These are phyloP conservation scores for Rhododendron ovatum DNA, from an alignment of 148 eudicot genomes.

Conservation along the genomic window DNA sequence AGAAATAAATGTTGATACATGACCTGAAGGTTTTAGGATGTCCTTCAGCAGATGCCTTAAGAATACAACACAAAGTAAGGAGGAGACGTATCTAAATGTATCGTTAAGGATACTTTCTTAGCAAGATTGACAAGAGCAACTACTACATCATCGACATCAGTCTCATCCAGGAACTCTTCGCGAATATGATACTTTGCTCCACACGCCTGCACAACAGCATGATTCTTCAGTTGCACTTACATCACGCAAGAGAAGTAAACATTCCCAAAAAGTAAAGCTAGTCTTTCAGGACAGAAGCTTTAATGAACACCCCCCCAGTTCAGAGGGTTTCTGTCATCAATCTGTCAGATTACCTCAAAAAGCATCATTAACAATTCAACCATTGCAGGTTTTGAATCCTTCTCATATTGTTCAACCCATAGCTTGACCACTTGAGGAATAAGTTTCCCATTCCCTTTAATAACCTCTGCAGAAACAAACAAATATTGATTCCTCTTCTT, in stretches of 20 bases:
- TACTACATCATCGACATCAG: conserved; percentile 87
- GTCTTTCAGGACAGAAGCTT: neutral
- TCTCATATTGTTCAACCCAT: conserved; percentile 89
- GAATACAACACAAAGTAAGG: conserved; percentile 8
- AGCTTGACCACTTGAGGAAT: conserved; percentile 65
- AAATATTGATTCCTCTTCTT: conserved; percentile 3
- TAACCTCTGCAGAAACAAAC: conserved; percentile 50
- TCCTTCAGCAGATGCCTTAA: neutral
- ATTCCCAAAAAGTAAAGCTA: neutral
- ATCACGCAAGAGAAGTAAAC: neutral
- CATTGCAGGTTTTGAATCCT: conserved; percentile 67
- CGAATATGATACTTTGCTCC: conserved; percentile 68
- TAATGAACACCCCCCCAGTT: neutral
- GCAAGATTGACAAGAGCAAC: conserved; percentile 84
- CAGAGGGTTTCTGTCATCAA: neutral
- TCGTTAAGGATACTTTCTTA: conserved; percentile 50
- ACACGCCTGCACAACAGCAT: conserved; percentile 57
- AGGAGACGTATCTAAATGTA: neutral
- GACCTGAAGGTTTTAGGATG: neutral
- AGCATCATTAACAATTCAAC: conserved; percentile 69
- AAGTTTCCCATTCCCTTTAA: conserved; percentile 68
- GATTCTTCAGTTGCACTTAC: conserved; percentile 18
- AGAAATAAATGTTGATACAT: neutral
- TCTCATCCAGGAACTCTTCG: conserved; percentile 71
- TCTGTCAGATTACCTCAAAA: conserved; percentile 64